Percentiles rank a stretch among this genome's conserved stretches.
Conservation (phyloP, 257 asterid species). For the Solanum arcanum region DNA sequence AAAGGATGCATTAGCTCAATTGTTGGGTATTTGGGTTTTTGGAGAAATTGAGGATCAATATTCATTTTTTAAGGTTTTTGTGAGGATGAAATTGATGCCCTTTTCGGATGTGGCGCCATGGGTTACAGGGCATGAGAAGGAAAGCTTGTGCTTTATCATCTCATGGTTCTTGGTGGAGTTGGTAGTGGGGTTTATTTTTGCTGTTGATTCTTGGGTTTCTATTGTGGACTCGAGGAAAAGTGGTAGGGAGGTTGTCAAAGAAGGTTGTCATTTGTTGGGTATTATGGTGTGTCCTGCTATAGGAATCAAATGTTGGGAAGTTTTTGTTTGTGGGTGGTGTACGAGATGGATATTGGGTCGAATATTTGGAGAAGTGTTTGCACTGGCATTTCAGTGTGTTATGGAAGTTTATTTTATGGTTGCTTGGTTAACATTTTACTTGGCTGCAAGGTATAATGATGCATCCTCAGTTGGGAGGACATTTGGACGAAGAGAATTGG, state of each 20-base stretch:
- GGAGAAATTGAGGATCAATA: slow-evolving; percentile 78
- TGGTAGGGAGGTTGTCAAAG: slow-evolving; percentile 81
- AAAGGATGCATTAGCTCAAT: slow-evolving; percentile 74
- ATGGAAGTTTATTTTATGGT: slow-evolving; percentile 84
- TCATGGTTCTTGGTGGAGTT: slow-evolving; percentile 66
- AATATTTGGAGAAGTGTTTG: slow-evolving; percentile 39
- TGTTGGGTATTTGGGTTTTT: slow-evolving; percentile 57
- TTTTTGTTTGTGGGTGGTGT: slow-evolving; percentile 54
- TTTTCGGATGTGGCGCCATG: slow-evolving; percentile 55
- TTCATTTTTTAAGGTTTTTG: slow-evolving; percentile 49
- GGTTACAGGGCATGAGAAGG: slow-evolving; percentile 76
- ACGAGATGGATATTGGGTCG: slow-evolving; percentile 59
- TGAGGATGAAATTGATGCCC: slow-evolving; percentile 76
- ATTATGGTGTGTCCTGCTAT: slow-evolving; percentile 54
- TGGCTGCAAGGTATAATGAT: slow-evolving; percentile 66
- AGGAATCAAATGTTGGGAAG: slow-evolving; percentile 70
- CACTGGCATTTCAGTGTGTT: slow-evolving; percentile 50
- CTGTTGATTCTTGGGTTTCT: slow-evolving; percentile 80
- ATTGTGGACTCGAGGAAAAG: slow-evolving; percentile 69
- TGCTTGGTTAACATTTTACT: slow-evolving; percentile 72
- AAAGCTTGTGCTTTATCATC: slow-evolving; percentile 49
- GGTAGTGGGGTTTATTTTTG: slow-evolving; percentile 55
- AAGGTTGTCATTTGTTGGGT: slow-evolving; percentile 59
- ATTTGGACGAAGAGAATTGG: slow-evolving; percentile 69
- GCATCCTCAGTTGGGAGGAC: slow-evolving; percentile 50